phyloP scores from a whole-genome alignment of 2,329 filamentous ascomycete genomes.

The Leptographium flavum region DNA sequence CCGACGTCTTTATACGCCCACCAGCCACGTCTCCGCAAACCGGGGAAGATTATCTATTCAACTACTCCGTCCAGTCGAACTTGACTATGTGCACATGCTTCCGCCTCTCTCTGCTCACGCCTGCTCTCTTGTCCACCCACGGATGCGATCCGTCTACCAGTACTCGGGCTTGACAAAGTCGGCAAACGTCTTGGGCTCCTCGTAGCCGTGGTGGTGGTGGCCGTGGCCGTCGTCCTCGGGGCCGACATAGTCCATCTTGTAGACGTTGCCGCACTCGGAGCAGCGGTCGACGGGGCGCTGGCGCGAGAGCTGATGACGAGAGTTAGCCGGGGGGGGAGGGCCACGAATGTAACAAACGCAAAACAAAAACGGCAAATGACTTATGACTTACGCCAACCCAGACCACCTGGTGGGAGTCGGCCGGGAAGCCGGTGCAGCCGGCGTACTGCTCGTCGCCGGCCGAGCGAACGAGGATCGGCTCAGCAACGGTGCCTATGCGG shows the following conservation, averaged over 20 bases:
- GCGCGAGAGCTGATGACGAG: constrained; percentile 47
- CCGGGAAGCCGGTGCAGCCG: constrained; percentile 89
- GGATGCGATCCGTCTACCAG: constrained; percentile 32
- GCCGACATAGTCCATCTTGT: constrained; percentile 96
- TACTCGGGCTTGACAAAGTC: constrained; percentile 95
- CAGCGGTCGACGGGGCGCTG: constrained; percentile 89
- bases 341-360: too few species aligned
- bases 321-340: too few species aligned
- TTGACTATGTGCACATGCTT: neutral
- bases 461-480: constrained; percentile 83
- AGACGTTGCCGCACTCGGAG: constrained; percentile 88
- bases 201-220: constrained; percentile 42
- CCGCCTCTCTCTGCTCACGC: neutral
- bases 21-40: neutral
- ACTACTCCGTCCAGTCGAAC: neutral
- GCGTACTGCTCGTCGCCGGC: constrained; percentile 93
- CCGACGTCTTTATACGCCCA: too few species aligned
- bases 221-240: constrained; percentile 58
- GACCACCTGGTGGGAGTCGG: constrained; percentile 76
- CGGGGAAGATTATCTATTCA: neutral
- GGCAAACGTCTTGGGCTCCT: constrained; percentile 91
- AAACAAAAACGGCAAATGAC: too few species aligned
- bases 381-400: constrained; percentile 82
- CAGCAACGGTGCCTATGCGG: constrained; percentile 61
- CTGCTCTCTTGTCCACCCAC: too few species aligned